Percentiles rank a stretch among this genome's conserved stretches.
phyloP scores from a whole-genome alignment of 139 green algal genomes.

The Coelastrella sp. region DNA sequence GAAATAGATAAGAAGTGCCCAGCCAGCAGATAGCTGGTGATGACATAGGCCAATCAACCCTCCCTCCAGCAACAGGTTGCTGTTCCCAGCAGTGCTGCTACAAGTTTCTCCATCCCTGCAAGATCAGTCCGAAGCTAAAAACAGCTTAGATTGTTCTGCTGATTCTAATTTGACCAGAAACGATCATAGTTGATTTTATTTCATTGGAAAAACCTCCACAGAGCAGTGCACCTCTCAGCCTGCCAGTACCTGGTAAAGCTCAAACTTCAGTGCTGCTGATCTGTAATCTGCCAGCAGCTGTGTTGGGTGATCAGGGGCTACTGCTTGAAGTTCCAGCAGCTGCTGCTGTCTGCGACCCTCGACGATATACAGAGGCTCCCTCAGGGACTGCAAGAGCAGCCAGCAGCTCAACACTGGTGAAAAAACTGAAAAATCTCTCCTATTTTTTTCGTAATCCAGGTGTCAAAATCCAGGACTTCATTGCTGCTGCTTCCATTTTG shows the following conservation, averaged over 20 bases:
- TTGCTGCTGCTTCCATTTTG: background rate
- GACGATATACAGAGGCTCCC: background rate
- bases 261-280: slow-evolving; percentile 22
- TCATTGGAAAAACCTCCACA: background rate
- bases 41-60: background rate
- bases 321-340: slow-evolving; percentile 16
- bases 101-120: too few species aligned
- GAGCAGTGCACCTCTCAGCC: background rate
- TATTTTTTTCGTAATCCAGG: too few species aligned
- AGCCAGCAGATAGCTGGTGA: background rate
- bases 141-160: too few species aligned
- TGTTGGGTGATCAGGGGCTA: background rate
- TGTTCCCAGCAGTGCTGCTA: background rate
- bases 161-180: too few species aligned
- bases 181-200: too few species aligned
- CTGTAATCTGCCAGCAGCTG: slow-evolving; percentile 39
- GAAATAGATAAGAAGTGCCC: background rate
- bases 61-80: background rate
- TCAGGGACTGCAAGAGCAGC: background rate
- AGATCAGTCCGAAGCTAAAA: too few species aligned
- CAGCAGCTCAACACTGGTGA: background rate
- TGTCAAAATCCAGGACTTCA: background rate
- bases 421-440: background rate
- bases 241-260: slow-evolving; percentile 4
- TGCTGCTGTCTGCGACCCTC: background rate